Evolutionary conservation across 306 rosid genomes (phyloP), one percentile per base, ranked within the genome.

Genomic region (Bauhinia variegata): DNA sequence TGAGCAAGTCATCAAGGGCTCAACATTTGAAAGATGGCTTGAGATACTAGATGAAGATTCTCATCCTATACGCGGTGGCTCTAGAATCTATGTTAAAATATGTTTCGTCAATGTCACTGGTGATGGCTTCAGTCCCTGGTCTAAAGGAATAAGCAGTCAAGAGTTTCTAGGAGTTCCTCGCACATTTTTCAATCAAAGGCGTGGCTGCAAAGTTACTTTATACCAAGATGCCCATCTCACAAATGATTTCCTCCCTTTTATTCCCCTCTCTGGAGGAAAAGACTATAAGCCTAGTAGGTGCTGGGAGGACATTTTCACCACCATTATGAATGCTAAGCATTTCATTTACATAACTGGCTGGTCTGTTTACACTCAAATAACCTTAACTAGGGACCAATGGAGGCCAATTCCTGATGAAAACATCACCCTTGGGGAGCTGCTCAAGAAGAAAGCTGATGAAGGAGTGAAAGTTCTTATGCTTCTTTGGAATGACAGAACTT

Each of bases 311-410:
- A 84, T 90, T 46, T 85, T 78, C 38, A 67, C 68, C 9, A 90
- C 91, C n/a, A 83, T 93, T 41, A 18, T 9, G 11, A 68, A 73
- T 2, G 98, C 97, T 1, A 76, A 63, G 39, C 16, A 75, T 69
- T 65, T 93, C 13, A 71, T 93, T 75, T 93, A 93, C 86, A 86
- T 90, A 54, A 68, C 89, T 11, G 92, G 99, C 4, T 93, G 96
- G 99, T 88, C 97, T 39, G 69, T 90, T 12, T 69, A 75, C 57
- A 78, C 90, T 10, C 51, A 82, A 54, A 86, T 85, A 61, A 60
- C 71, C 16, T 83, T 93, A 73, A 19, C 75, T 60, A 81, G 95
- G 67, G 91, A 84, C 68, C 62, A 50, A 0, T 32, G 8, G 0
- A 49, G 63, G 66, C 6, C 53, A 56, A 65, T 17, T 8, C 43